phyloP scores from a whole-genome alignment of 116 monocot species.

The Trichopus zeylanicus region DNA sequence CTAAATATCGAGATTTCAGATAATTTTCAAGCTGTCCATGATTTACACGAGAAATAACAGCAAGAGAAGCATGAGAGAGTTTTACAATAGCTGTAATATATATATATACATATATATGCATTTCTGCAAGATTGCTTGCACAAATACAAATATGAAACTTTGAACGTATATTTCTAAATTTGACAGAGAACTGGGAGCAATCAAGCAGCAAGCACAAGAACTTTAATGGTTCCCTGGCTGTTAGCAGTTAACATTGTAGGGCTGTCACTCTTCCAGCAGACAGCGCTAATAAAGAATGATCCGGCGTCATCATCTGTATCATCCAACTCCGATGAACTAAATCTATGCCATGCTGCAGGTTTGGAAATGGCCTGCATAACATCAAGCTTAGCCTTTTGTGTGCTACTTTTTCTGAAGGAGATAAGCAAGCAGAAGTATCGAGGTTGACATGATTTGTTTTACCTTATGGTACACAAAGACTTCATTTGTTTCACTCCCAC shows the following conservation, averaged over 20 bases:
- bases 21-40: too few species aligned
- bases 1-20: too few species aligned
- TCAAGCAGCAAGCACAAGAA: slow-evolving; percentile 89
- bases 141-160: too few species aligned
- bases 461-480: slow-evolving; percentile 98
- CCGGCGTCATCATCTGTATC: slow-evolving; percentile 70
- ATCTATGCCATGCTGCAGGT: slow-evolving; percentile 79
- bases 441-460: not conserved
- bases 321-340: slow-evolving; percentile 68
- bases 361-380: slow-evolving; percentile 77
- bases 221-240: slow-evolving; percentile 97
- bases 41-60: too few species aligned
- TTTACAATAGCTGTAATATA: too few species aligned
- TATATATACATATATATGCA: too few species aligned
- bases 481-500: slow-evolving; percentile 99
- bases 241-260: slow-evolving; percentile 95
- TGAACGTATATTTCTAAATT: too few species aligned
- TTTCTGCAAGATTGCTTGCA: too few species aligned
- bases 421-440: too few species aligned
- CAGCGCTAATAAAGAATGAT: slow-evolving; percentile 95
- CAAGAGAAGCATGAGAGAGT: too few species aligned
- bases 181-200: too few species aligned
- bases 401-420: too few species aligned
- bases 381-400: not conserved
- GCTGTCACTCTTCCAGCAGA: slow-evolving; percentile 98